Percentiles rank a stretch among this genome's conserved stretches.
These are phyloP conservation scores for Spathaspora arborariae DNA, from an alignment of 805 yeast species.

Conservation along the genomic window DNA sequence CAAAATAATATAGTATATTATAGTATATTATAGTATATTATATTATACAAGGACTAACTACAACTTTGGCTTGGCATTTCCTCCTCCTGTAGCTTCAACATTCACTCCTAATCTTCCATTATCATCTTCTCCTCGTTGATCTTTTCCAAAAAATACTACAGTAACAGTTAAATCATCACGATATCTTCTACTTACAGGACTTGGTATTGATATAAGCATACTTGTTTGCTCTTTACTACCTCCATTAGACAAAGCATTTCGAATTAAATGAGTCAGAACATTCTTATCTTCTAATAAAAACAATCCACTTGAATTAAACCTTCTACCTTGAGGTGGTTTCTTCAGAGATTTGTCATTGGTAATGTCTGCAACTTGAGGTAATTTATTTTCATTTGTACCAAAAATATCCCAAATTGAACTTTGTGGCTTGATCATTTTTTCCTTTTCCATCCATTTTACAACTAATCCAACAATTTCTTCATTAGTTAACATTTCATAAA, in stretches of 20 bases:
- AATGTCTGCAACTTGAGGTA: constrained; percentile 63
- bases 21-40: too few relatives aligned
- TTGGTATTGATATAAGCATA: constrained; percentile 84
- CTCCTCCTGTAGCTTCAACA: constrained; percentile 50
- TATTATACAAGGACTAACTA: too few relatives aligned
- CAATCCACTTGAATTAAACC: constrained; percentile 36
- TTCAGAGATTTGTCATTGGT: constrained; percentile 60
- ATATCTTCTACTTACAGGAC: constrained; percentile 85
- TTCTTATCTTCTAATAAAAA: constrained; percentile 77
- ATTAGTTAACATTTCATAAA: constrained; percentile 85
- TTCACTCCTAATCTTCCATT: constrained; percentile 54
- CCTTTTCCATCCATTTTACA: constrained; percentile 85
- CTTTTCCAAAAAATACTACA: constrained; percentile 85
- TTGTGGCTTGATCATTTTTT: constrained; percentile 55
- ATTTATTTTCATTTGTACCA: constrained; percentile 41
- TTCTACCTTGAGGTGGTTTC: constrained; percentile 43
- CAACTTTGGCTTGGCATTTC: constrained; percentile 49
- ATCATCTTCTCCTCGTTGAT: constrained; percentile 36
- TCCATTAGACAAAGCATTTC: constrained; percentile 87
- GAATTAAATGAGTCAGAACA: constrained; percentile 86
- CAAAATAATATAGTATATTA: too few relatives aligned
- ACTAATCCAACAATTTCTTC: constrained; percentile 92
- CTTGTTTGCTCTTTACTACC: constrained; percentile 86
- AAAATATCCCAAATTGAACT: constrained; percentile 44
- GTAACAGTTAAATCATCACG: constrained; percentile 96